phyloP scores from a whole-genome alignment of 2,329 filamentous ascomycete genomes.

The Calonectria pteridis region DNA sequence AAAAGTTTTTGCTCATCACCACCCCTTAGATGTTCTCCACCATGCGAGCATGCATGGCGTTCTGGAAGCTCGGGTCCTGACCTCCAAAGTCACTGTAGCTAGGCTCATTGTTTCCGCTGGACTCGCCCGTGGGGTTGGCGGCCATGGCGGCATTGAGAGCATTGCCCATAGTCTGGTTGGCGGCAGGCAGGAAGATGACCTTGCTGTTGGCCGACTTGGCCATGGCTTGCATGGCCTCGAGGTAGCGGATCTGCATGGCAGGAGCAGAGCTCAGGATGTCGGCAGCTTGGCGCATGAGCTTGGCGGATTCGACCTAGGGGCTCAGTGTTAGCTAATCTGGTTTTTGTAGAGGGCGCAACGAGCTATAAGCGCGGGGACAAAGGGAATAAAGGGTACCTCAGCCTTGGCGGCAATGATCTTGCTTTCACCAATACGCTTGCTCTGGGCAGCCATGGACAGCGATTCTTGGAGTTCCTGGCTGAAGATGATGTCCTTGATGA shows the following conservation, averaged over 20 bases:
- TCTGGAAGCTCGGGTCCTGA: slow-evolving; percentile 75
- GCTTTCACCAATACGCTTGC: slow-evolving; percentile 97
- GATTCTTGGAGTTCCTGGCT: slow-evolving; percentile 95
- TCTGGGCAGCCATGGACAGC: slow-evolving; percentile 97
- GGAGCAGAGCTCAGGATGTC: slow-evolving; percentile 93
- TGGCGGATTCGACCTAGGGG: slow-evolving; percentile 84
- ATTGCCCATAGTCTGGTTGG: slow-evolving; percentile 66
- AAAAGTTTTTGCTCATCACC: slow-evolving; percentile 33
- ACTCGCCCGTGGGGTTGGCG: slow-evolving; percentile 61
- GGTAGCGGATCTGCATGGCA: slow-evolving; percentile 98
- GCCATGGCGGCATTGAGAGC: slow-evolving; percentile 60
- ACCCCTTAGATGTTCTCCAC: slow-evolving; percentile 83
- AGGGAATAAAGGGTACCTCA: slow-evolving; percentile 63
- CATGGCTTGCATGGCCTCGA: slow-evolving; percentile 99
- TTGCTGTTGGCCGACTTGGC: slow-evolving; percentile 93
- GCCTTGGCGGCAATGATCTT: slow-evolving; percentile 98
- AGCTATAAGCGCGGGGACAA: neutral
- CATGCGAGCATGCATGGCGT: slow-evolving; percentile 83
- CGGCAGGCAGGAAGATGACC: slow-evolving; percentile 83
- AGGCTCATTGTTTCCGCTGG: slow-evolving; percentile 56
- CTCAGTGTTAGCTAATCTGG: neutral
- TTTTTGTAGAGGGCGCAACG: neutral
- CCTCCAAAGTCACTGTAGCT: slow-evolving; percentile 64
- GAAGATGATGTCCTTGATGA: slow-evolving; percentile 99
- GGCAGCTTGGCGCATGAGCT: slow-evolving; percentile 92